Base-by-base conservation (phyloP, 1,139 yeast species). In the Hansenula lynferdii region DNA sequence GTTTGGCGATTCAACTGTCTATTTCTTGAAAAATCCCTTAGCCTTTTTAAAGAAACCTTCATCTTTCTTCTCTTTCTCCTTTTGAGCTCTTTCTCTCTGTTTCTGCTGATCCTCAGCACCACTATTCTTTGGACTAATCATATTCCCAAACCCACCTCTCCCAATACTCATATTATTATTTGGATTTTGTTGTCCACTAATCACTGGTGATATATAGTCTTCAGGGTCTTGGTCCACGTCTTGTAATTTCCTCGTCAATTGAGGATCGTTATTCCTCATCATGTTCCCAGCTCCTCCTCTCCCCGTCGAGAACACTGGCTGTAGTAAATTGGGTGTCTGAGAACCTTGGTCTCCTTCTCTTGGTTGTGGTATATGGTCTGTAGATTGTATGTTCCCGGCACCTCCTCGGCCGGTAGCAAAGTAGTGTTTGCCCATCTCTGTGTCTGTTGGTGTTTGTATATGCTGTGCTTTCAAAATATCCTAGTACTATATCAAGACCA, bases 271-370 rank as follows among this genome's bases (percentile, higher is more conserved):
- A 58, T 83, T 83, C 46, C 62, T 70, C 39, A 80, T 65, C 86
- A 84, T 84, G 55, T 84, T 84, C 6, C 94, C 94, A 36, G 77
- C 80, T 2, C 94, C 94, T 9, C 94, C 94, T 50, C 94, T 70
- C 23, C 94, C 94, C 3, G 92, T 84, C 21, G 86, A 72, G 50
- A 78, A 76, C 27, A 74, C 72, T 21, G 75, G 72, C 28, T 77
- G 75, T 36, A 69, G 62, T 39, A 83, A 64, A 49, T 67, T 74
- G 17, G 90, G 92, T 17, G 84, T 75, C 45, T 71, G 77, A 21
- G 81, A 74, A 3, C 85, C 86, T 51, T 76, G 79, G 5, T 78
- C 75, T 2, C 70, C 74, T 28, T 75, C 57, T 39, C 68, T 72
- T 3, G 83, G 83, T 10, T 77, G 69, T 8, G 80, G 77, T 28